Base-by-base conservation (phyloP, 2,329 filamentous ascomycete genomes). In the Aquanectria penicillioides region DNA sequence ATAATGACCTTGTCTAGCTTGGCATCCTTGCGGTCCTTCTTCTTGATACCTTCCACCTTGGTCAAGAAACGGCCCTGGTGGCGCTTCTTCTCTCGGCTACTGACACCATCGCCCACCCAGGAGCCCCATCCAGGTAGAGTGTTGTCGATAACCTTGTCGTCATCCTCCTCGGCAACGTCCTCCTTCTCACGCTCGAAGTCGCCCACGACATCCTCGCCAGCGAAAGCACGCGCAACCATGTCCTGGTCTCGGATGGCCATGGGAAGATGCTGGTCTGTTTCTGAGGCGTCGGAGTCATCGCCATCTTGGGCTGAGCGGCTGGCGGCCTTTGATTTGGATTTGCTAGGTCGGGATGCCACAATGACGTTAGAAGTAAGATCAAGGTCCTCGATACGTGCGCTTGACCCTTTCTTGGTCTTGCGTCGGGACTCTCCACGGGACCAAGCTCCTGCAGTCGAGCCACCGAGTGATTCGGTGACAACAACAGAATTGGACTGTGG, bases 111-210 rank as follows among this genome's bases (percentile, higher is more conserved):
- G 62, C 95, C 95, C 5, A 91, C 86, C 95, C 95, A 97, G 70
- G 84, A 89, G 64, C 95, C 95, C 95, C 95, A 99, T 40, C 95
- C 95, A 1, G 93, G 93, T 6, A 99, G 83, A n/a, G 91, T 91
- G 65, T 90, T 90, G 73, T 94, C 93, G 25, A 93, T 78, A 54
- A 92, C 80, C 76, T 95, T 90, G 71, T 96, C 91, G 66, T 91
- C 93, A 74, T 97, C 93, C 15, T 92, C 91, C 25, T 86, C 83
- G 15, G 87, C 86, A 1, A 86, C 81, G 46, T 87, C 86, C 13
- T 82, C 83, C 78, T 98, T 98, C 72, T 98, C 94, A 31, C 83
- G 83, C 56, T 86, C 86, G 72, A 98, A 99, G 33, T 93, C 89
- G 40, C 86, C 86, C 8, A 90, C 87, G 2, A 96, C 92, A 73